Percentiles rank a stretch among this genome's conserved stretches.
phyloP scores from a whole-genome alignment of 2,329 filamentous ascomycete species.

The Trichoderma sp. region DNA sequence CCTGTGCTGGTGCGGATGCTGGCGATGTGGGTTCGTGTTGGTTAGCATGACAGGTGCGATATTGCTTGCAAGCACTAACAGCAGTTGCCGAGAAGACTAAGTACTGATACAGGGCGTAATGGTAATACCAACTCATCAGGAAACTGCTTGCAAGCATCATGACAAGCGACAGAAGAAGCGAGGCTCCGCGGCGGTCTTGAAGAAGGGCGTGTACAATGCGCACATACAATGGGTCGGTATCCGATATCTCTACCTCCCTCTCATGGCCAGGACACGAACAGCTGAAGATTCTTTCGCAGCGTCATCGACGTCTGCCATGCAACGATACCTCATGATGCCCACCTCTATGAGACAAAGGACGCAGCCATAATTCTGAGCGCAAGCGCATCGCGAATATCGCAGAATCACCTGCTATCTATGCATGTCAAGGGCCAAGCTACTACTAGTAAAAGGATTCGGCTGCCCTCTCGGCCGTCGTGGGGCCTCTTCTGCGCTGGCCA shows the following conservation, averaged over 20 bases:
- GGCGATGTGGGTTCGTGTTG: conserved; percentile 4
- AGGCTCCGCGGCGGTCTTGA: neutral
- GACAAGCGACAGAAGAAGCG: neutral
- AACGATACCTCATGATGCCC: too few species aligned
- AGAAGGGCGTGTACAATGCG: too few species aligned
- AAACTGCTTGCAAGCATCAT: neutral
- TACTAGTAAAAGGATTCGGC: conserved; percentile 15
- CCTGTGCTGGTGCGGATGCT: neutral
- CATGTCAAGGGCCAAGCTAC: conserved; percentile 16
- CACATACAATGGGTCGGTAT: neutral
- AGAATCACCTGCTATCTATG: conserved; percentile 10
- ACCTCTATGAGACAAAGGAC: too few species aligned
- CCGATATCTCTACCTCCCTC: too few species aligned
- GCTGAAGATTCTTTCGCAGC: too few species aligned
- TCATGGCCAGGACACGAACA: too few species aligned
- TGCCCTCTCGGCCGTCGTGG: conserved; percentile 14
- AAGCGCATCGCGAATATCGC: neutral
- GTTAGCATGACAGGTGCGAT: neutral
- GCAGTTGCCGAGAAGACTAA: neutral
- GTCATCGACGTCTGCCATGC: too few species aligned
- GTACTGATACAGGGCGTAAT: too few species aligned
- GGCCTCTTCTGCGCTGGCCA: conserved; percentile 20
- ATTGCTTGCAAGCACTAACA: conserved; percentile 1
- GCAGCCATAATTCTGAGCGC: too few species aligned
- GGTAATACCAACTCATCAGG: neutral